Percentiles rank a stretch among this genome's conserved stretches.
phyloP scores from a whole-genome alignment of 345 rosid genomes.

The Salix dunnii region DNA sequence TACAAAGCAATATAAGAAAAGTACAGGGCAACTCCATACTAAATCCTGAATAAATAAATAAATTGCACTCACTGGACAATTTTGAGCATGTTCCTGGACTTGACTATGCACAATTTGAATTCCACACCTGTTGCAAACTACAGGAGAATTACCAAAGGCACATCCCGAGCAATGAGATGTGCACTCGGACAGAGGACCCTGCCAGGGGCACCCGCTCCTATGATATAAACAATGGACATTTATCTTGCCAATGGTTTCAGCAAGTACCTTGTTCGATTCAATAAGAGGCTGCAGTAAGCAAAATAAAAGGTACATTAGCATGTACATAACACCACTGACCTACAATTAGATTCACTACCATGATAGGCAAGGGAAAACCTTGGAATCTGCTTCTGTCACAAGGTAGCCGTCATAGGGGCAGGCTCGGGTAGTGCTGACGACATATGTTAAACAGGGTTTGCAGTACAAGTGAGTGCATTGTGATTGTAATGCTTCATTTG shows the following conservation, averaged over 20 bases:
- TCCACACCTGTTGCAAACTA: slow-evolving; percentile 65
- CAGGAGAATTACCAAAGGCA: slow-evolving; percentile 66
- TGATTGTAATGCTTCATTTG: slow-evolving; percentile 80
- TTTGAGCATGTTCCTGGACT: slow-evolving; percentile 72
- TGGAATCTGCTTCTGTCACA: slow-evolving; percentile 78
- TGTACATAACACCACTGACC: background rate
- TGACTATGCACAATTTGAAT: slow-evolving; percentile 58
- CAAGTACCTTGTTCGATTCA: slow-evolving; percentile 59
- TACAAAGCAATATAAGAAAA: slow-evolving; percentile 2
- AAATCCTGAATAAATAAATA: background rate
- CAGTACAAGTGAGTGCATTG: slow-evolving; percentile 82
- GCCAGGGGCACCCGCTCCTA: slow-evolving; percentile 87
- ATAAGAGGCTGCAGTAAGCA: slow-evolving; percentile 53
- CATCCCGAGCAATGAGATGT: slow-evolving; percentile 68
- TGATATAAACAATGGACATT: slow-evolving; percentile 61
- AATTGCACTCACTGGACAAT: slow-evolving; percentile 62
- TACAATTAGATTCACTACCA: background rate
- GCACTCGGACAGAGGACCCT: slow-evolving; percentile 63
- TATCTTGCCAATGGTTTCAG: slow-evolving; percentile 62
- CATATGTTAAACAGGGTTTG: slow-evolving; percentile 61
- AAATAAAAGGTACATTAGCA: slow-evolving; percentile 4
- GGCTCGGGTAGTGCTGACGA: slow-evolving; percentile 58
- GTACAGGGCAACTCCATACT: background rate
- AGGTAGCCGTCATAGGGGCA: slow-evolving; percentile 82
- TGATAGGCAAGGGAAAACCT: slow-evolving; percentile 37